These are phyloP conservation scores for Jatropha podagrica DNA, from an alignment of 441 rosid species.

Conservation along the genomic window DNA sequence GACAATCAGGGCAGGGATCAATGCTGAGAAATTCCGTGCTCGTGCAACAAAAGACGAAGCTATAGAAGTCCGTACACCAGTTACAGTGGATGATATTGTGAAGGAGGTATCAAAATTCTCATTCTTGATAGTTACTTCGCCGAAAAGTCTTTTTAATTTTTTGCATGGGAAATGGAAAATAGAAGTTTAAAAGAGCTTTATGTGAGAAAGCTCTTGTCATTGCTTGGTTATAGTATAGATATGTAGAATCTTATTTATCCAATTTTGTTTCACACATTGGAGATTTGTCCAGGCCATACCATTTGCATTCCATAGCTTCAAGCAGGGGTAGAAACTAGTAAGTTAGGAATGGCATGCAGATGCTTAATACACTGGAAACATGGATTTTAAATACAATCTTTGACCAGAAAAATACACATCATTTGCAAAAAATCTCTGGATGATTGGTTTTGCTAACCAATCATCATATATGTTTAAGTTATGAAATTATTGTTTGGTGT, in stretches of 20 bases:
- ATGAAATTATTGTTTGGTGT: neutral
- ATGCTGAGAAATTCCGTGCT: constrained; percentile 57
- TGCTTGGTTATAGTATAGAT: neutral
- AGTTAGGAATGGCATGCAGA: neutral
- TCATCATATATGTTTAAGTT: neutral
- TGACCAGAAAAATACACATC: neutral
- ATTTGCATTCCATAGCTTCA: neutral
- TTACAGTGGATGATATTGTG: constrained; percentile 68
- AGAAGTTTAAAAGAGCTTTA: neutral
- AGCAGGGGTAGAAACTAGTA: neutral
- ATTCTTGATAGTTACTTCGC: neutral
- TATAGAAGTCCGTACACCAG: constrained; percentile 62
- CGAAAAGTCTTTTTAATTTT: neutral
- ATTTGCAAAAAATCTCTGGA: neutral
- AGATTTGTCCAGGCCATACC: neutral
- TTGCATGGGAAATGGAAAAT: neutral
- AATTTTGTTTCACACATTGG: neutral
- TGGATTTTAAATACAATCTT: neutral
- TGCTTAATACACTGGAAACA: neutral
- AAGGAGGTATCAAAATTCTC: constrained; percentile 54
- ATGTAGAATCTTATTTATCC: neutral
- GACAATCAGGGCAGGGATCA: constrained; percentile 33
- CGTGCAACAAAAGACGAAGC: constrained; percentile 84
- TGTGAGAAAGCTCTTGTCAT: neutral
- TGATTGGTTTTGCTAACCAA: neutral